Evolutionary conservation across 2,329 filamentous ascomycete species (phyloP), one percentile per base, ranked within the genome.

Genomic region (Trichoderma arundinaceum): DNA sequence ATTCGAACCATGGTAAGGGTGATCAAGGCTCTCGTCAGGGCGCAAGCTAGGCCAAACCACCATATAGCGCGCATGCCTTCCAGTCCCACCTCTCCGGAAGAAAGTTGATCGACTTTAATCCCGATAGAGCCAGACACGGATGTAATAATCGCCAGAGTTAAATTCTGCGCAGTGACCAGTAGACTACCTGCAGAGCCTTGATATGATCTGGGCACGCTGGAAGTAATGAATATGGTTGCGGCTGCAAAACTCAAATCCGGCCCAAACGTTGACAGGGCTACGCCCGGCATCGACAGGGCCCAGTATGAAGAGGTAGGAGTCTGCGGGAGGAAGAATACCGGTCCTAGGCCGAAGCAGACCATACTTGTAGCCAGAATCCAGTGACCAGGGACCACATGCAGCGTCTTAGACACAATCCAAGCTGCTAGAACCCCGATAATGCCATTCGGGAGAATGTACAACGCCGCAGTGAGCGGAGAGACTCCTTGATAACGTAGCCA

Each of bases 31-130:
- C 58, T 46, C 8, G 38, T 28, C 10, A 51, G 9, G 7, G 58
- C 58, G 2, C 33, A 61, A 41, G 44, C 58, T 51, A 61, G 35
- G 9, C 58, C 44, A 51, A 61, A 61, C 58, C 58, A 61, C 58
- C 58, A 61, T 19, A 61, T 61, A 1, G 58, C 58, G 7, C 58
- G 33, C 2, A 61, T 61, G 0, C 58, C 58, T 28, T 51, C 13
- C 9, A 61, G 35, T 9, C 58, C 58, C 4, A 61, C 35, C 58
- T 61, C 58, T 17, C 58, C 58, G 41, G 48, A 38, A 19, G 58
- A 46, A 17, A 51, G 33, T 7, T 51, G 33, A 7, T 51, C 58
- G 13, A 61, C 33, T 3, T 61, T 61, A 8, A 61, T n/a, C 9
- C 58, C 58, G 7, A 61, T 51, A 13, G 58, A 61, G 33, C 43